A percentile compares a stretch with the other conserved stretches of the same genome.
phyloP scores from a whole-genome alignment of 108 stramenopile species.

The Mediolabrus comicus region DNA sequence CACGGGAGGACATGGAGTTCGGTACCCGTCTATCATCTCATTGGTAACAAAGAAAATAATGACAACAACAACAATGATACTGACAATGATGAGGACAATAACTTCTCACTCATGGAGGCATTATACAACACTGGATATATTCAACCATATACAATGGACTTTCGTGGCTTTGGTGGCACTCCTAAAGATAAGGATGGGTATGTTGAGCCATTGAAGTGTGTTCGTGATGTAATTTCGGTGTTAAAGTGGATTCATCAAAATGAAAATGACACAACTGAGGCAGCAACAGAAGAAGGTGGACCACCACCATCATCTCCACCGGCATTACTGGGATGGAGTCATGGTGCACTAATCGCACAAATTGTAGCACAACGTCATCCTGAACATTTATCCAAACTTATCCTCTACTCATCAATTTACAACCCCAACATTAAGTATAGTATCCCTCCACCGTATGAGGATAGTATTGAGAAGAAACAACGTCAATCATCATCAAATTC shows the following conservation, averaged over 20 bases:
- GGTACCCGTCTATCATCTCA: slow-evolving; percentile 83
- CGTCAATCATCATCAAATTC: not conserved
- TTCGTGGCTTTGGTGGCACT: slow-evolving; percentile 89
- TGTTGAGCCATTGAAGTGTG: slow-evolving; percentile 76
- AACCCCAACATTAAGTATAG: slow-evolving; percentile 58
- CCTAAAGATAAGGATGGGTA: slow-evolving; percentile 57
- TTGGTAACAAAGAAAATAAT: not conserved
- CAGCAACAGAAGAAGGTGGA: not conserved
- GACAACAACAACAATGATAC: not conserved
- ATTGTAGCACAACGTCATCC: slow-evolving; percentile 65
- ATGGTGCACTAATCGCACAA: slow-evolving; percentile 87
- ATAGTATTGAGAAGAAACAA: not conserved
- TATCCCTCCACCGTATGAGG: slow-evolving; percentile 27
- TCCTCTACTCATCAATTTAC: slow-evolving; percentile 85
- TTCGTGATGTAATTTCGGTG: slow-evolving; percentile 73
- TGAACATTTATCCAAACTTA: slow-evolving; percentile 58
- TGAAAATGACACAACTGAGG: not conserved
- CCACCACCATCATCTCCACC: not conserved
- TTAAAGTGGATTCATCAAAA: slow-evolving; percentile 68
- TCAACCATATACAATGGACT: slow-evolving; percentile 87
- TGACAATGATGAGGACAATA: not conserved
- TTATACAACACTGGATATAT: slow-evolving; percentile 49
- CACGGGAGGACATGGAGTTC: slow-evolving; percentile 91
- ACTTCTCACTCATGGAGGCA: slow-evolving; percentile 63
- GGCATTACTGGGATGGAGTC: slow-evolving; percentile 78